Conservation (phyloP, 148 eudicot species). For the Silene uniflora region DNA sequence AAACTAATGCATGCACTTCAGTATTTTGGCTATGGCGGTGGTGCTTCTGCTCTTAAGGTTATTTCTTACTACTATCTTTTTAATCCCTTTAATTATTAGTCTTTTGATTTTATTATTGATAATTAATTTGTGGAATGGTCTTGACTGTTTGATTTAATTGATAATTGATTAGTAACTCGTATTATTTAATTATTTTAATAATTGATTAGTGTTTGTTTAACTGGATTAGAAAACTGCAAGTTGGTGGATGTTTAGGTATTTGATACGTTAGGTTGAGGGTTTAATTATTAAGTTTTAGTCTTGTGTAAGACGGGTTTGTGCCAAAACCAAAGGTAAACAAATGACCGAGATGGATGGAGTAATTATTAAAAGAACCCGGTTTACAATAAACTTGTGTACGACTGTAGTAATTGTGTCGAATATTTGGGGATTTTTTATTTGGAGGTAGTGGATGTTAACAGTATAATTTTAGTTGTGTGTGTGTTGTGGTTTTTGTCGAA, state of each 20-base stretch:
- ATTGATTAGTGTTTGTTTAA: neutral
- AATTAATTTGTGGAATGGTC: neutral
- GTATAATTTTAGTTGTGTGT: no score
- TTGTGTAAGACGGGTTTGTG: no score
- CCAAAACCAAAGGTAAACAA: no score
- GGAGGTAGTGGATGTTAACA: no score
- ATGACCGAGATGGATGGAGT: no score
- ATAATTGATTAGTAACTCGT: neutral
- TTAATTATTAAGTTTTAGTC: no score
- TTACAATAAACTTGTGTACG: no score
- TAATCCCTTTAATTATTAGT: neutral
- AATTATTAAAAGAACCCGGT: no score
- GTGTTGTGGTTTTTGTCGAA: no score
- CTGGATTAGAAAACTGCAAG: constrained; percentile 2
- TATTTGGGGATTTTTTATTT: no score
- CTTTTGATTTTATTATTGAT: neutral
- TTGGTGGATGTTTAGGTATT: neutral
- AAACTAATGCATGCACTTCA: constrained; percentile 23
- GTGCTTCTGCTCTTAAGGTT: constrained; percentile 24
- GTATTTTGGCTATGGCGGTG: constrained; percentile 27
- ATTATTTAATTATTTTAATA: neutral
- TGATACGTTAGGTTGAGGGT: no score
- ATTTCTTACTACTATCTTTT: neutral
- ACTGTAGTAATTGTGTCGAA: no score
- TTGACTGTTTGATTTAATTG: neutral